Base-by-base conservation (phyloP, 2,329 filamentous ascomycete species). In the Trichocomaceae sp. region DNA sequence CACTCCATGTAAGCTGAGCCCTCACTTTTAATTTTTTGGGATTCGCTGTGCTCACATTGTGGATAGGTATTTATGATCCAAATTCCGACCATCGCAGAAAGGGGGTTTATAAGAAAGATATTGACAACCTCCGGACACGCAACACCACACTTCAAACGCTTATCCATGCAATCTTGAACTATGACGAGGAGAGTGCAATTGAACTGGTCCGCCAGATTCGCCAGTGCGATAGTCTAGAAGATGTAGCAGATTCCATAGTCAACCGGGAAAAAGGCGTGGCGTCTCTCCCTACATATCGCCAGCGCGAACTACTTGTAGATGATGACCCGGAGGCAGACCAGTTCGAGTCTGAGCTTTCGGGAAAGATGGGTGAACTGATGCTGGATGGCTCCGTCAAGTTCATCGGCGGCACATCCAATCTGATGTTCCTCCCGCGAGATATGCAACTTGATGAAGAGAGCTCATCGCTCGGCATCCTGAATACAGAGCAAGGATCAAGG, bases 81-180 rank as follows among this genome's bases (percentile, higher is more conserved):
- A 95, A 91, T 67, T 96, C 91, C 56, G 93, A 99, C 70, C 91
- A 96, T 70, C 87, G 93, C 49, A 86, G 93, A 50, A 97, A 97
- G 70, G 93, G 93, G 57, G 93, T 97, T 48, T 97, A 97, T 71
- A 91, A 92, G 66, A 90, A 96, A 72, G 93, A 96, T 70, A 83
- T 87, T 22, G 91, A 96, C 70, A 89, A 83, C 66, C 80, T 92
- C 69, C 95, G 95, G 74, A 91, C 90, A 20, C 84, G 84, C 59
- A 90, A 86, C 65, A 88, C 89, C 35, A 97, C 92, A 1, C 77
- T 97, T 54, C 89, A 96, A 69, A 90, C 90, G n/a, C 77, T 97
- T 37, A 84, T 97, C 59, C 89, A 96, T 66, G 90, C 92, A 47
- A 90, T 99, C 50, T 78, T 97, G 50, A 96, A 96, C 70, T 90